Conservation (phyloP, 805 yeast genomes). For the Saccharomyces kudriavzevii region DNA sequence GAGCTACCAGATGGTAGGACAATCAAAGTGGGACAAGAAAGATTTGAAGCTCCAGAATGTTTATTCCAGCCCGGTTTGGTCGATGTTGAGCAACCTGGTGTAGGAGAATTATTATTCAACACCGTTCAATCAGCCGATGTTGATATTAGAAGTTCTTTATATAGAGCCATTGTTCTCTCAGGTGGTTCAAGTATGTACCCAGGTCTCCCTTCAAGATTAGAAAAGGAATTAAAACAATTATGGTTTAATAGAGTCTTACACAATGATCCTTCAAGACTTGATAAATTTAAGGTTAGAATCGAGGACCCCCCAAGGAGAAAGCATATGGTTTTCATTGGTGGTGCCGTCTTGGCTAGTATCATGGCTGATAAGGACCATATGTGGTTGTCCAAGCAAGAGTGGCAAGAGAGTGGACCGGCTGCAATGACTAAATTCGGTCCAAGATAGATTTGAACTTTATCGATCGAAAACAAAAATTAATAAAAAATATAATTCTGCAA, state of each 20-base stretch:
- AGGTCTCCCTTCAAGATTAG: constrained; percentile 90
- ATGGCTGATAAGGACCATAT: constrained; percentile 98
- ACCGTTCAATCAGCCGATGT: constrained; percentile 93
- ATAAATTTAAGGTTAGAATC: constrained; percentile 88
- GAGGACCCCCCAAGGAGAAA: constrained; percentile 99
- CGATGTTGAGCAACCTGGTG: constrained; percentile 94
- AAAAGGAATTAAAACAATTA: constrained; percentile 90
- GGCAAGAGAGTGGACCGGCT: constrained; percentile 94
- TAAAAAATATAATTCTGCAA: neutral
- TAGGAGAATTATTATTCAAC: constrained; percentile 86
- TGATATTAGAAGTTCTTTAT: constrained; percentile 81
- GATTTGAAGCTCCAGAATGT: constrained; percentile 67
- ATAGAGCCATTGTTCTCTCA: constrained; percentile 84
- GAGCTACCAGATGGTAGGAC: constrained; percentile 96
- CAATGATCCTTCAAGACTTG: constrained; percentile 79
- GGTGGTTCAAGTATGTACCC: constrained; percentile 99
- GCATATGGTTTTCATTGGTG: constrained; percentile 98
- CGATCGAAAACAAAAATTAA: neutral
- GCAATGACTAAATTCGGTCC: constrained; percentile 86
- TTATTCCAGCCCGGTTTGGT: constrained; percentile 92
- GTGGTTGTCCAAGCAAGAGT: constrained; percentile 95
- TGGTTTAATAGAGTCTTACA: constrained; percentile 87
- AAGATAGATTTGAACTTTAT: constrained; percentile 38
- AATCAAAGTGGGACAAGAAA: constrained; percentile 87
- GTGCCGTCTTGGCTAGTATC: constrained; percentile 93